Evolutionary conservation across 2,329 filamentous ascomycete genomes (phyloP), one percentile per base, ranked within the genome.

Genomic region (Exophiala mesophila): DNA sequence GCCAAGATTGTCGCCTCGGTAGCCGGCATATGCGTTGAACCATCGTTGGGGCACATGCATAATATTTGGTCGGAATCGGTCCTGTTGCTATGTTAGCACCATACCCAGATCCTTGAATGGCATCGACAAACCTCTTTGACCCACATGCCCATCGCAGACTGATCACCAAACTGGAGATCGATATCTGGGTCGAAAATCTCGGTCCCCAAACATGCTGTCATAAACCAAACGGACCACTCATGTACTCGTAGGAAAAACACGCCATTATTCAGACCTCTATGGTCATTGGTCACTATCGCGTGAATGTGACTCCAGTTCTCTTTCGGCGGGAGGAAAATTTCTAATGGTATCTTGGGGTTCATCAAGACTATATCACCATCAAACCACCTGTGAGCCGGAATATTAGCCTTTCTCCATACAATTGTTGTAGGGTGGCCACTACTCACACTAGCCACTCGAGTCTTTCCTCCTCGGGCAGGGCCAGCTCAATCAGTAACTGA

Each of bases 181-280:
- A 54, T 39, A 6, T 56, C 39, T 3, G 60, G 59, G 9, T 55
- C 47, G 18, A 55, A 39, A 6, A 46, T 28, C 10, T 55, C 58
- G 28, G 60, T 59, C 17, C 57, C 51, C 13, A 62, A 49, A 4
- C 47, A 50, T 10, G 59, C 54, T 19, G 56, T 55, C 20, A 65
- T 54, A 8, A 64, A 48, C 12, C 57, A 49, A 15, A 64, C 53
- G 9, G 56, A 60, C 62, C 63, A 65, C 21, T 54, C 53, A 20
- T 61, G 55, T 15, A 65, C 62, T 7, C 62, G 57, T 23, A 65
- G 49, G 17, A 60, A 54, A 43, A 65, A 63, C 4, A 60, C 55
- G 4, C 63, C 61, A 29, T 57, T 58, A 40, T 65, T 63, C 19
- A 65, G 53, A 5, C 62, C 61, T 37, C 60, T 57, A 45, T 57